phyloP scores from a whole-genome alignment of 2,329 filamentous ascomycete genomes.

The Massarina eburnea region DNA sequence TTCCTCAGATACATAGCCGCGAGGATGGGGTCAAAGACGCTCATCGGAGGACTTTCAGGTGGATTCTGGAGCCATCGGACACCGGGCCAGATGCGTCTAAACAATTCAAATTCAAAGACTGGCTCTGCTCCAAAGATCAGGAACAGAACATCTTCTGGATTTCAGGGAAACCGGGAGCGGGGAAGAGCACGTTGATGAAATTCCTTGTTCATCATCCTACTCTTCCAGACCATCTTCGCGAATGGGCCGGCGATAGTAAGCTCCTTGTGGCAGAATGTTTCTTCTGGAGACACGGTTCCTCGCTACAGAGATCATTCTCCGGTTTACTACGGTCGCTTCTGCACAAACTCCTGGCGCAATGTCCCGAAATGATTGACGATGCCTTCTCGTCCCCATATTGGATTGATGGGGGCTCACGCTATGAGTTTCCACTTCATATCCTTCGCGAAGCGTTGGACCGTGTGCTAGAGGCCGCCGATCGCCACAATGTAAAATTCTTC shows the following conservation, averaged over 20 bases:
- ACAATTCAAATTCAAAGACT: background rate
- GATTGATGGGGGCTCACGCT: background rate
- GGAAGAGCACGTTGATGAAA: constrained; percentile 39
- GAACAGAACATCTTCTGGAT: constrained; percentile 39
- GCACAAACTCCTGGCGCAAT: constrained; percentile 12
- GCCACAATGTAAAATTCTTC: background rate
- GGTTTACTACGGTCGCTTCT: constrained; percentile 27
- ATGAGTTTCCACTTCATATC: background rate
- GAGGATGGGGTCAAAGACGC: background rate
- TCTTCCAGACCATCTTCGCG: constrained; percentile 9
- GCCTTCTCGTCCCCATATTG: constrained; percentile 3
- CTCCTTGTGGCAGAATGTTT: constrained; percentile 19
- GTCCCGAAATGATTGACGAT: background rate
- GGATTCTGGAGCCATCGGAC: background rate
- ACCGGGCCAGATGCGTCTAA: background rate
- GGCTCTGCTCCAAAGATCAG: background rate
- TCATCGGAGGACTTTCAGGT: background rate
- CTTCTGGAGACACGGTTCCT: constrained; percentile 30
- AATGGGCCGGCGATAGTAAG: constrained; percentile 12
- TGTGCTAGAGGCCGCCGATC: background rate
- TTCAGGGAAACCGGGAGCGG: constrained; percentile 36
- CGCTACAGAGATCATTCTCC: constrained; percentile 21
- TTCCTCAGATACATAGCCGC: background rate
- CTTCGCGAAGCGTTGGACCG: constrained; percentile 1
- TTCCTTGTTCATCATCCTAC: constrained; percentile 16